A percentile compares a stretch with the other conserved stretches of the same genome.
Evolutionary conservation across 2,329 filamentous ascomycete species (phyloP).

Genomic region (Alternaria brassicicola): DNA sequence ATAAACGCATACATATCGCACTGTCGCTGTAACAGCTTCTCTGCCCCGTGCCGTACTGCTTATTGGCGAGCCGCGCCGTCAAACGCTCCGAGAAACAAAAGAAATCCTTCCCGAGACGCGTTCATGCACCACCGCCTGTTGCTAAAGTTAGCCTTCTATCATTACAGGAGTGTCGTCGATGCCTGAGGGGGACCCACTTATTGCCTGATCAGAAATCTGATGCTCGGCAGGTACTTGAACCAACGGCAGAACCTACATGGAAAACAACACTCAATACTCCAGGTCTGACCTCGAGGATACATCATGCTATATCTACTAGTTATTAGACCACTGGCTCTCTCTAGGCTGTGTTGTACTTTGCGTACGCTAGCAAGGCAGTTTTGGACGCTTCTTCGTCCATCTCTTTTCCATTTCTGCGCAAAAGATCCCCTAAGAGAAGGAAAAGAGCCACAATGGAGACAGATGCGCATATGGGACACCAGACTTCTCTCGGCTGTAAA

Average conservation of each 20-base stretch:
- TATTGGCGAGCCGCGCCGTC: conserved; percentile 8
- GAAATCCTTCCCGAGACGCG: conserved; percentile 11
- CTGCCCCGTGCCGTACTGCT: background rate
- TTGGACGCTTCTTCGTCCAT: no score
- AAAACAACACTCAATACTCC: background rate
- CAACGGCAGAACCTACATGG: background rate
- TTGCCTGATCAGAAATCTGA: conserved; percentile 2
- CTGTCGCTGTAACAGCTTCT: conserved; percentile 13
- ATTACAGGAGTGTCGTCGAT: conserved; percentile 7
- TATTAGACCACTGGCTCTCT: no score
- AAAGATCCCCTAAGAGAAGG: background rate
- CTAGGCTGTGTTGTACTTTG: no score
- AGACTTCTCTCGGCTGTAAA: background rate
- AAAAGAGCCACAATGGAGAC: background rate
- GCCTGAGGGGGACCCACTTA: background rate
- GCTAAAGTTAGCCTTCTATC: background rate
- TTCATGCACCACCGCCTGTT: conserved; percentile 8
- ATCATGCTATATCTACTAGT: background rate
- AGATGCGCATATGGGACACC: background rate
- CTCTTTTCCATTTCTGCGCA: no score
- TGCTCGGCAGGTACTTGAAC: background rate
- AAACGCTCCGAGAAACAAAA: conserved; percentile 18
- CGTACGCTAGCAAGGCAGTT: no score
- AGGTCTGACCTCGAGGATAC: background rate
- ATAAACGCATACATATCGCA: conserved; percentile 5